These are phyloP conservation scores for Phyllosticta citribraziliensis DNA, from an alignment of 2,329 filamentous ascomycete species.

Conservation along the genomic window DNA sequence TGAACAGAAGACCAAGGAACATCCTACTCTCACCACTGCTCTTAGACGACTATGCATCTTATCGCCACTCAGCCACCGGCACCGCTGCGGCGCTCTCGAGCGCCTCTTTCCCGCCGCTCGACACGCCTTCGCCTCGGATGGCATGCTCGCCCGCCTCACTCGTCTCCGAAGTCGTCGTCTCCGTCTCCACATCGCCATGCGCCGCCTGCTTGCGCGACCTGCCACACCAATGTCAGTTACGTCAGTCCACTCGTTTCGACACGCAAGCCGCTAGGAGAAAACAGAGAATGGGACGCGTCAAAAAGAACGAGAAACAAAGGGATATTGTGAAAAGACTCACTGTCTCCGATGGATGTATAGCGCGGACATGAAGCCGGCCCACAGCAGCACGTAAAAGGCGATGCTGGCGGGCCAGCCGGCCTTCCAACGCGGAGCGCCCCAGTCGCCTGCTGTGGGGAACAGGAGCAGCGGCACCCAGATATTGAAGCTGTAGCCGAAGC, in stretches of 20 bases:
- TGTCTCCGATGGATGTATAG: neutral
- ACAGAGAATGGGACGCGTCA: no score
- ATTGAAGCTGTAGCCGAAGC: conserved; percentile 37
- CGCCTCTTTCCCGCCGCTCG: neutral
- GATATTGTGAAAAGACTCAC: neutral
- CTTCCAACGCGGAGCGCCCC: conserved; percentile 38
- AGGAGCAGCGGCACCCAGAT: conserved; percentile 37
- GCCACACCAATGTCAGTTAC: no score
- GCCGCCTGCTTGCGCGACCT: no score
- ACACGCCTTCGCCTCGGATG: neutral
- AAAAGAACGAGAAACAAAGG: no score
- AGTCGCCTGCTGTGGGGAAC: conserved; percentile 33
- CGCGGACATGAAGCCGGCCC: conserved; percentile 29
- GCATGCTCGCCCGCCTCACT: no score
- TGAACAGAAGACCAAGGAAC: no score
- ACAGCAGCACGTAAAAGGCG: conserved; percentile 37
- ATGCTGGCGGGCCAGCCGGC: conserved; percentile 41
- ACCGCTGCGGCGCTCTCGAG: neutral
- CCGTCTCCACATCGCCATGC: neutral
- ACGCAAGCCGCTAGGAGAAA: no score
- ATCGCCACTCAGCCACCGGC: neutral
- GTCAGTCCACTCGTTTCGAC: no score
- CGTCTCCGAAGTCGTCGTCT: neutral
- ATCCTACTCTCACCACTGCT: no score
- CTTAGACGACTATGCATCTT: neutral